Evolutionary conservation across 2,329 filamentous ascomycete genomes (phyloP).

Genomic region (Fusarium anthophilum): DNA sequence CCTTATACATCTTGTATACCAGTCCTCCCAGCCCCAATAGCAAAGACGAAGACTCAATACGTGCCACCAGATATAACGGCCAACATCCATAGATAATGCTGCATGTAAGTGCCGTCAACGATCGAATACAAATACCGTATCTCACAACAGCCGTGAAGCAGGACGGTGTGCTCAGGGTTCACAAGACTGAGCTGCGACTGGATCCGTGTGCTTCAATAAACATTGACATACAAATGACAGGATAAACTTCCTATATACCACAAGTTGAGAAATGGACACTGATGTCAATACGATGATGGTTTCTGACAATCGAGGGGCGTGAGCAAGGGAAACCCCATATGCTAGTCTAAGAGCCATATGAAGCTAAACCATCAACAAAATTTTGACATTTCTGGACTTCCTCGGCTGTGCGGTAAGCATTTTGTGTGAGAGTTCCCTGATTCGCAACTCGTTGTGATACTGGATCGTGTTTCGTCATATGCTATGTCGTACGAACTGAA

Average conservation of each 20-base stretch:
- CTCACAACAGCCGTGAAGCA: not conserved
- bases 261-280: not conserved
- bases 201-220: too few relatives aligned
- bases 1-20: not conserved
- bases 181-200: not conserved
- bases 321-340: not conserved
- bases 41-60: not conserved
- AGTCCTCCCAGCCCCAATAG: not conserved
- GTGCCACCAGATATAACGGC: not conserved
- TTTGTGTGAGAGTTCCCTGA: not conserved
- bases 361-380: too few relatives aligned
- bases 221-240: not conserved
- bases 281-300: not conserved
- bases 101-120: too few relatives aligned
- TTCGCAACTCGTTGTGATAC: not conserved
- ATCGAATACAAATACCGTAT: not conserved
- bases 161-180: not conserved
- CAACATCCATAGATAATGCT: not conserved
- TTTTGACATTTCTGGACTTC: not conserved
- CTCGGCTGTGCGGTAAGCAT: not conserved
- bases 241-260: not conserved
- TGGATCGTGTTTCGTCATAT: not conserved
- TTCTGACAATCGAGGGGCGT: not conserved
- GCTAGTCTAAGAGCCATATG: not conserved
- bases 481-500: constrained; percentile 3